These are phyloP conservation scores for Antarctomyces pellizariae DNA, from an alignment of 495 filamentous ascomycete species.

Conservation along the genomic window DNA sequence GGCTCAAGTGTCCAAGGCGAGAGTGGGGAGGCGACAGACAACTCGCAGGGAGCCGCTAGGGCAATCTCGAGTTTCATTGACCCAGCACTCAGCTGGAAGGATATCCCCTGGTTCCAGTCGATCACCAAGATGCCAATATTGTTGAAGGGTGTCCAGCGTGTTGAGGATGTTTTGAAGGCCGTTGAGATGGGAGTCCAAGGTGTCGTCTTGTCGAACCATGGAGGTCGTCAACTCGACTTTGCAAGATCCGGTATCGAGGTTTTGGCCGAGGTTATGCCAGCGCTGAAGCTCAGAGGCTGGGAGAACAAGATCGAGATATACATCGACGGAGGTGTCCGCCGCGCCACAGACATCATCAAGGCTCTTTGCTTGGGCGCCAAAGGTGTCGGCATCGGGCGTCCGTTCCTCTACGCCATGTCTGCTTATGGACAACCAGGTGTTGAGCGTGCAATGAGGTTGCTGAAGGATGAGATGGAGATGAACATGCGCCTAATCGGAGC, in stretches of 20 bases:
- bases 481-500: conserved; percentile 87
- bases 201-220: conserved; percentile 92
- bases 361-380: conserved; percentile 81
- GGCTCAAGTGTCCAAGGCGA: conserved; percentile 63
- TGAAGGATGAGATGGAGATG: conserved; percentile 99
- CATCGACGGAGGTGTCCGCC: conserved; percentile 73
- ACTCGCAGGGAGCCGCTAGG: conserved; percentile 73
- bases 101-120: conserved; percentile 80
- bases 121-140: conserved; percentile 95
- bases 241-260: conserved; percentile 81
- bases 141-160: conserved; percentile 88
- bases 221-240: conserved; percentile 89
- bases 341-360: conserved; percentile 90
- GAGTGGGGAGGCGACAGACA: conserved; percentile 43
- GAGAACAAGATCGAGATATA: conserved; percentile 75
- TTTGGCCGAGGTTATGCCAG: conserved; percentile 89
- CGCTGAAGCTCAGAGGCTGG: conserved; percentile 58
- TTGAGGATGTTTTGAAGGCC: conserved; percentile 80
- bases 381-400: conserved; percentile 83
- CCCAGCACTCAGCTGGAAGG: conserved; percentile 70
- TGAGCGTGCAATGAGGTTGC: conserved; percentile 74
- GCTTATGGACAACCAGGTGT: conserved; percentile 77
- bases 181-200: conserved; percentile 68
- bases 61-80: conserved; percentile 91
- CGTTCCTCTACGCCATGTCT: conserved; percentile 91